Conservation (phyloP, 441 rosid genomes). For the Hura crepitans region DNA sequence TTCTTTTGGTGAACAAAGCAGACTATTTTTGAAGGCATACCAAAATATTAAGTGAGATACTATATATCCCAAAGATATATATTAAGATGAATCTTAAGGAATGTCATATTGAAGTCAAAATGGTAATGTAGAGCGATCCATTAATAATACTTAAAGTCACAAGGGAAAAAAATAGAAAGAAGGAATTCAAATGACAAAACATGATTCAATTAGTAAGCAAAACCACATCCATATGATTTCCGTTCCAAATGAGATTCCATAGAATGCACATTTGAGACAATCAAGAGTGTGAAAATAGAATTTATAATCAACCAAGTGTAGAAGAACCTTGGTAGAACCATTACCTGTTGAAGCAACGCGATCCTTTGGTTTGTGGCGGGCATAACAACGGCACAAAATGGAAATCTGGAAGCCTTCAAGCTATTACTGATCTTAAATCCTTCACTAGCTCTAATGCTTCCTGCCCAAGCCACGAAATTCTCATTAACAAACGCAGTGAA, state of each 20-base stretch:
- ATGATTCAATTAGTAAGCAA: not conserved
- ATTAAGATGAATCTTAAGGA: not conserved
- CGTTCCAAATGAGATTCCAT: not conserved
- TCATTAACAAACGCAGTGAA: slow-evolving; percentile 69
- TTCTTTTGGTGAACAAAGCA: no score
- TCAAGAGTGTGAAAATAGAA: not conserved
- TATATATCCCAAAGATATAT: not conserved
- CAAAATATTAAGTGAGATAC: no score
- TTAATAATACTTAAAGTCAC: not conserved
- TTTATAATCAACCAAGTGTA: not conserved
- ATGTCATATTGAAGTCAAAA: not conserved
- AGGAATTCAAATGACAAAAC: not conserved
- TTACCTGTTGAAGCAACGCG: slow-evolving; percentile 89
- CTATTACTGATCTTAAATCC: slow-evolving; percentile 99
- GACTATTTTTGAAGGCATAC: no score
- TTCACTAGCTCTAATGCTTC: slow-evolving; percentile 85
- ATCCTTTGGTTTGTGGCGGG: slow-evolving; percentile 89
- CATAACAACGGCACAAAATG: slow-evolving; percentile 95
- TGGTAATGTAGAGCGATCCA: not conserved
- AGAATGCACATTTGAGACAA: not conserved
- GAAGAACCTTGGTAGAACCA: not conserved
- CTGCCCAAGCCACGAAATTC: slow-evolving; percentile 94
- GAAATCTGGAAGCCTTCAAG: slow-evolving; percentile 88
- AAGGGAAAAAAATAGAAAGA: not conserved
- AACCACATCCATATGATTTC: not conserved